These are phyloP conservation scores for Pyronema omphalodes DNA, from an alignment of 495 filamentous ascomycete genomes.

Conservation along the genomic window DNA sequence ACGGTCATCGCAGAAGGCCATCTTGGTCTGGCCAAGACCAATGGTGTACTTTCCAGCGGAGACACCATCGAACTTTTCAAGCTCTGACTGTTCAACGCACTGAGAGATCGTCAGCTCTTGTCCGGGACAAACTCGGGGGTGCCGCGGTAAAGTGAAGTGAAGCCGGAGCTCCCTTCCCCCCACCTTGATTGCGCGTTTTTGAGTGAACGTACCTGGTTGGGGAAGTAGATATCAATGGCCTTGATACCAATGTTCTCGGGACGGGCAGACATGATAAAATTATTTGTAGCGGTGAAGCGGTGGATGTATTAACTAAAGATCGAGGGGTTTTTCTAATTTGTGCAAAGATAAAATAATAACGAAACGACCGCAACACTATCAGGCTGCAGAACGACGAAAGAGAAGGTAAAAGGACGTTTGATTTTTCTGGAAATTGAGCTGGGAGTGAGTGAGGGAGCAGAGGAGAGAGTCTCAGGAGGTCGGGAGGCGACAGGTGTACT, in stretches of 20 bases:
- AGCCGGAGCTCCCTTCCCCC: not conserved
- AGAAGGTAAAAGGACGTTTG: slow-evolving; percentile 3
- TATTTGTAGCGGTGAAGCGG: not conserved
- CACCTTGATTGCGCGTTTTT: not conserved
- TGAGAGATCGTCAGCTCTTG: slow-evolving; percentile 24
- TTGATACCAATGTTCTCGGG: slow-evolving; percentile 98
- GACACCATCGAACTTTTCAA: slow-evolving; percentile 98
- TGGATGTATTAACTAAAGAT: not conserved
- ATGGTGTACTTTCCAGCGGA: slow-evolving; percentile 93
- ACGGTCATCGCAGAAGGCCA: slow-evolving; percentile 98
- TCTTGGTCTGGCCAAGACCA: slow-evolving; percentile 96
- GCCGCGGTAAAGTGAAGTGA: not conserved
- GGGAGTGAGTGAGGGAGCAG: slow-evolving; percentile 2
- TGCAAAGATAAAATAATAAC: not conserved
- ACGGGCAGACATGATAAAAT: slow-evolving; percentile 57
- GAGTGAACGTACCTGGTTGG: slow-evolving; percentile 56
- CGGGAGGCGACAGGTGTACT: slow-evolving; percentile 5
- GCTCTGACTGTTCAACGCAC: slow-evolving; percentile 91
- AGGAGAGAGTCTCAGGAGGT: slow-evolving; percentile 14
- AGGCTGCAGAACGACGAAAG: not conserved
- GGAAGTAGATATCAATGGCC: slow-evolving; percentile 98
- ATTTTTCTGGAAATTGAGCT: slow-evolving; percentile 3
- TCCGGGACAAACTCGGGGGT: not conserved
- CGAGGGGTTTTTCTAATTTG: not conserved
- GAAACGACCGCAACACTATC: not conserved